phyloP scores from a whole-genome alignment of 352 stramenopile species.

The Phytophthora hybrid region DNA sequence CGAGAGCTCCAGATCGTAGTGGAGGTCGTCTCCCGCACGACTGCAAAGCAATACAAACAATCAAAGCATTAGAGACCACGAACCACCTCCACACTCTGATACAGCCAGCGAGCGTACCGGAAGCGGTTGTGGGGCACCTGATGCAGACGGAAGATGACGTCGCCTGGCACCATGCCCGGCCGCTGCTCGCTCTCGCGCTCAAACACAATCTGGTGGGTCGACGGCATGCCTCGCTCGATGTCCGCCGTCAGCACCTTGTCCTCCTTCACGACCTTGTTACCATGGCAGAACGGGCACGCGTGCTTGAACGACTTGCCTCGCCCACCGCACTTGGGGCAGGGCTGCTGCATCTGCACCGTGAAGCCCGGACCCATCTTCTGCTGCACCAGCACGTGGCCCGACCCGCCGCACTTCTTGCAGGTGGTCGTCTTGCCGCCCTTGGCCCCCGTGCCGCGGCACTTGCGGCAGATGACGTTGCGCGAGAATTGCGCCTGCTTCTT shows the following conservation, averaged over 20 bases:
- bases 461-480: conserved; percentile 86
- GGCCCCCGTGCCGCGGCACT: conserved; percentile 82
- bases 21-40: conserved; percentile 94
- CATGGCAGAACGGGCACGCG: conserved; percentile 92
- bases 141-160: conserved; percentile 96
- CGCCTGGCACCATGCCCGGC: conserved; percentile 89
- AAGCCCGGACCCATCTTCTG: conserved; percentile 87
- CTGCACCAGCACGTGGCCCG: conserved; percentile 80
- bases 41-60: conserved; percentile 43
- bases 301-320: conserved; percentile 96
- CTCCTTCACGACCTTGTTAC: conserved; percentile 85
- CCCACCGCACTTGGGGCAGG: conserved; percentile 81
- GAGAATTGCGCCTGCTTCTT: conserved; percentile 76
- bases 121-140: conserved; percentile 92
- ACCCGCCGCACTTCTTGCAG: conserved; percentile 78
- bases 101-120: conserved; percentile 41
- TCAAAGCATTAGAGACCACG: neutral
- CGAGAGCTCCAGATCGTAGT: conserved; percentile 95
- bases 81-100: no score
- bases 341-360: conserved; percentile 92
- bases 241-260: conserved; percentile 83
- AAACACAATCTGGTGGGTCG: conserved; percentile 87
- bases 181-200: conserved; percentile 87
- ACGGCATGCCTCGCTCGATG: conserved; percentile 86
- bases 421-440: conserved; percentile 85